Base-by-base conservation (phyloP, 192 early-diverging fungal species). In the Backusella macrospora region DNA sequence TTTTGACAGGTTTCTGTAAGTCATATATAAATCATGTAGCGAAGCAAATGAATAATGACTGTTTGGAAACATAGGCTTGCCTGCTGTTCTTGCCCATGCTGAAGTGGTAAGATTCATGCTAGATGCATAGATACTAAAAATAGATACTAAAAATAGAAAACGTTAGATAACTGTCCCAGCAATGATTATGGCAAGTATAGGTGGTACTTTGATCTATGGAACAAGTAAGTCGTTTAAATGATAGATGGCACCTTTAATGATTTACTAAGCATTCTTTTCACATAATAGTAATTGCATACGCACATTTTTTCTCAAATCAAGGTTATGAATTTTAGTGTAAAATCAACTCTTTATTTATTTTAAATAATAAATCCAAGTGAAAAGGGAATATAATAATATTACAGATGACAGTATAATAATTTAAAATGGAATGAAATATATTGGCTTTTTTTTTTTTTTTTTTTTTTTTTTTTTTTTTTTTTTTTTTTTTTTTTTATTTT, bases 131-230 rank as follows among this genome's bases (percentile, higher is more conserved):
- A n/a, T n/a, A n/a, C n/a, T n/a, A 55, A 63, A 37, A 3, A 66
- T 38, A 39, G 16, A 21, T 45, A 21, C 46, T n/a, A 7, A n/a
- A n/a, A 0, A 68, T 64, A 29, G 42, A 37, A 48, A 45, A 44
- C 42, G 4, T 4, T 82, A 91, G 84, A 97, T 99, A 62, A 91
- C 93, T 7, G 68, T 83, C 6, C 78, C 88, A 15, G 96, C 96
- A 0, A 98, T 98, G 95, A 66, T 89, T 34, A 92, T 99, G 89
- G 96, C 93, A 80, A 85, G 95, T 52, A 70, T 82, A 7, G 97
- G 97, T 34, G 97, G 97, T 12, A 68, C 93, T 23, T 73, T 99
- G 78, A 94, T 99, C n/a, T 99, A 99, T 74, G 88, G 89, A 34
- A 98, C 95, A 29, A 98, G 97, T 83, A 89, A 68, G 80, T 73